These are phyloP conservation scores for Agrostemma githago DNA, from an alignment of 148 eudicot species.

Conservation along the genomic window DNA sequence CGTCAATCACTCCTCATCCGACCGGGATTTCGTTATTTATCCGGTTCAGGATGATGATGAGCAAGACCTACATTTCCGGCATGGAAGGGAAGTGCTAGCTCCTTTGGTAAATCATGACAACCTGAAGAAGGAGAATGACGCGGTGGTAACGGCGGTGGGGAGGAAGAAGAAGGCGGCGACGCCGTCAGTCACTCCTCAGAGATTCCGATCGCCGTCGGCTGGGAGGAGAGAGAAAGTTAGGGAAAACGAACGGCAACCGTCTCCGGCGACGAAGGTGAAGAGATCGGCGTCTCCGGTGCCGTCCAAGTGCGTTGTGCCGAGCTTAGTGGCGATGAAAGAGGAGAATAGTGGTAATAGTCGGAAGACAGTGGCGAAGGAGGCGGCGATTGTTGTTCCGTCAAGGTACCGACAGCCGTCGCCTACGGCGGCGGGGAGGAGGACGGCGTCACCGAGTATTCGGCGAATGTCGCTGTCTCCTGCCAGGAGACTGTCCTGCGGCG, in stretches of 20 bases:
- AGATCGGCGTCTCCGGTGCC: constrained; percentile 90
- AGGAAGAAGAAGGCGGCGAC: constrained; percentile 17
- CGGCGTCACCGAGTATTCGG: constrained; percentile 60
- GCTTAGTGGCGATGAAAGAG: constrained; percentile 63
- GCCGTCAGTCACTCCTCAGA: constrained; percentile 36
- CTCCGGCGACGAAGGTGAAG: constrained; percentile 68
- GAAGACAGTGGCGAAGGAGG: constrained; percentile 47
- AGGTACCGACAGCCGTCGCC: constrained; percentile 96
- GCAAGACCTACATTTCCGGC: neutral
- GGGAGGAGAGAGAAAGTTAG: constrained; percentile 25
- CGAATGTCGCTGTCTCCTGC: constrained; percentile 88
- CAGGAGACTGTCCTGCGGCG: constrained; percentile 63
- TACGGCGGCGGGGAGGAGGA: constrained; percentile 40
- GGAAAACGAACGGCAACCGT: constrained; percentile 59
- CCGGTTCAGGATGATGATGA: constrained; percentile 56
- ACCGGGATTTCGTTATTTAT: constrained; percentile 56
- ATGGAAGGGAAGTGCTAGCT: constrained; percentile 13
- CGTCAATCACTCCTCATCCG: neutral
- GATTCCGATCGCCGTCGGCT: constrained; percentile 58
- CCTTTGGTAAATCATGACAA: constrained; percentile 25
- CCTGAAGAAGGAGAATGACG: constrained; percentile 12
- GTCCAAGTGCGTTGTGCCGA: constrained; percentile 84
- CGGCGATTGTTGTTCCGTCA: constrained; percentile 82
- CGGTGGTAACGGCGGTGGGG: constrained; percentile 10
- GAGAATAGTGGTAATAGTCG: constrained; percentile 56